phyloP scores from a whole-genome alignment of 495 filamentous ascomycete genomes.

The Amorphotheca resinae region DNA sequence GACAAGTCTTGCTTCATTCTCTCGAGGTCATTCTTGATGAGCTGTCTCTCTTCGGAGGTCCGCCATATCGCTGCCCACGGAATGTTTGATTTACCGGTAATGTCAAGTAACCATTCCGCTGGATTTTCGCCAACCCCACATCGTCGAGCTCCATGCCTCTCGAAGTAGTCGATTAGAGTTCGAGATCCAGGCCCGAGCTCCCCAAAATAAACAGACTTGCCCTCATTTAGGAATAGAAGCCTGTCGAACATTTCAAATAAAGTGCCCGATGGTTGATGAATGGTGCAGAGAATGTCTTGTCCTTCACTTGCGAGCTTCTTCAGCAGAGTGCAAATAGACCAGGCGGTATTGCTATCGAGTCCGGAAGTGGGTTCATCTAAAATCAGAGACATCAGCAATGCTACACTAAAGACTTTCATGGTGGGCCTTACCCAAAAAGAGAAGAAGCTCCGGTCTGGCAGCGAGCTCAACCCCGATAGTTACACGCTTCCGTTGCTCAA shows the following conservation, averaged over 20 bases:
- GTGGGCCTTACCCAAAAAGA: too few relatives aligned
- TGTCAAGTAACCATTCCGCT: slow-evolving; percentile 72
- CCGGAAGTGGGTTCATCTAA: slow-evolving; percentile 86
- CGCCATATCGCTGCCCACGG: slow-evolving; percentile 44
- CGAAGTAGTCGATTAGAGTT: slow-evolving; percentile 52
- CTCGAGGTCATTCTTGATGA: slow-evolving; percentile 34
- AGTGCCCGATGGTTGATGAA: slow-evolving; percentile 82
- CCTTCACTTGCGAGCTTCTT: slow-evolving; percentile 68
- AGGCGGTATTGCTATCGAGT: slow-evolving; percentile 69
- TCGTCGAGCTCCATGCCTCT: slow-evolving; percentile 34
- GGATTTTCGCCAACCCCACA: slow-evolving; percentile 46
- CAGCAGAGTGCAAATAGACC: slow-evolving; percentile 75
- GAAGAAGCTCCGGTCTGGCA: slow-evolving; percentile 71
- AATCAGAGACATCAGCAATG: too few relatives aligned
- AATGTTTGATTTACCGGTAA: not conserved
- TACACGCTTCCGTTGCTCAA: slow-evolving; percentile 72
- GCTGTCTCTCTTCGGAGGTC: slow-evolving; percentile 55
- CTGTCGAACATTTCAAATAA: slow-evolving; percentile 83
- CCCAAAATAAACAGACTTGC: slow-evolving; percentile 65
- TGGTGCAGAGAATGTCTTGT: slow-evolving; percentile 83
- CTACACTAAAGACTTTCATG: too few relatives aligned
- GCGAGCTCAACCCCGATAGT: slow-evolving; percentile 89
- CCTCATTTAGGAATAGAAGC: slow-evolving; percentile 56
- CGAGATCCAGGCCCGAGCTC: slow-evolving; percentile 52
- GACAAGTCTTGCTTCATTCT: slow-evolving; percentile 32